Evolutionary conservation across 1,284 basidiomycete species (phyloP).

Genomic region (Takashimella tepidaria): DNA sequence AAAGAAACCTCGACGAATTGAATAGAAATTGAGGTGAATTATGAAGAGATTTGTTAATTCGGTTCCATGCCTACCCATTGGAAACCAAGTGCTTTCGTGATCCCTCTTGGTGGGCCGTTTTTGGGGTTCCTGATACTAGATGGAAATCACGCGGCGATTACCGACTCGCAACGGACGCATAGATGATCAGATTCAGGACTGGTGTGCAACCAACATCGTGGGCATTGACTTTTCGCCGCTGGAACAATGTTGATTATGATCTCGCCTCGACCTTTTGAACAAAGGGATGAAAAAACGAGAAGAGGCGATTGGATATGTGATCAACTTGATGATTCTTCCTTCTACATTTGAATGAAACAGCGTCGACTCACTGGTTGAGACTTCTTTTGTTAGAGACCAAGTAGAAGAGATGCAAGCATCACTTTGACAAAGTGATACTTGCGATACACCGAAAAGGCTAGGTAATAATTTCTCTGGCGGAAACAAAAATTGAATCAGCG

Average conservation of each 20-base stretch:
- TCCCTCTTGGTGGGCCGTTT: too few relatives aligned
- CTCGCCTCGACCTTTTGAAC: constrained; percentile 21
- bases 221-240: constrained; percentile 59
- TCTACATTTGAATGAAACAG: background rate
- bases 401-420: constrained; percentile 24
- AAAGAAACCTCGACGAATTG: too few relatives aligned
- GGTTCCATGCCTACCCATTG: too few relatives aligned
- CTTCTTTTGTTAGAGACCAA: constrained; percentile 54
- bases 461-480: constrained; percentile 58
- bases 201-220: constrained; percentile 71
- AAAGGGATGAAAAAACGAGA: background rate
- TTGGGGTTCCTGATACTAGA: too few relatives aligned
- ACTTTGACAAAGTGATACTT: constrained; percentile 53
- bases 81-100: too few relatives aligned
- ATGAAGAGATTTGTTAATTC: too few relatives aligned
- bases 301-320: too few relatives aligned
- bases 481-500: background rate
- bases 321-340: too few relatives aligned
- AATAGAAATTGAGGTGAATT: too few relatives aligned
- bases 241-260: constrained; percentile 50
- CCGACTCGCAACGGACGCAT: constrained; percentile 64
- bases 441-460: constrained; percentile 71
- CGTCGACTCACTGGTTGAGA: constrained; percentile 7
- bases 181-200: constrained; percentile 51
- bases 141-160: too few relatives aligned